These are phyloP conservation scores for Volvariella volvacea DNA, from an alignment of 1,284 basidiomycete genomes.

Conservation along the genomic window DNA sequence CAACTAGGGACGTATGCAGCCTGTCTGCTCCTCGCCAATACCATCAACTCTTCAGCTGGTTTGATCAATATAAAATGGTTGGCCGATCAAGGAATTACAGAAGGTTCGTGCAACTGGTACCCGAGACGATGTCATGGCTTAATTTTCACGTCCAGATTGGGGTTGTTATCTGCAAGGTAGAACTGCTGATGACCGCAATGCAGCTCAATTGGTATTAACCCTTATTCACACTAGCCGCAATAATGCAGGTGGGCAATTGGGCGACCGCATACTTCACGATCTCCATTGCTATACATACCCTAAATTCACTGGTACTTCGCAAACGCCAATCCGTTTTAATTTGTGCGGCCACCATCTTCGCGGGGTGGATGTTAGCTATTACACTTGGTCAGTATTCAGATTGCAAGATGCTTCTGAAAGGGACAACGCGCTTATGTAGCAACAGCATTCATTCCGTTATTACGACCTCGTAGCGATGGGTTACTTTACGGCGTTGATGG, in stretches of 20 bases:
- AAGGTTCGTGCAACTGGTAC: slow-evolving; percentile 32
- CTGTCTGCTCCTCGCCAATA: slow-evolving; percentile 54
- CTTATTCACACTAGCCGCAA: slow-evolving; percentile 27
- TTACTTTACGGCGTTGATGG: slow-evolving; percentile 44
- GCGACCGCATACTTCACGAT: slow-evolving; percentile 59
- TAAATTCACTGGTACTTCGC: slow-evolving; percentile 55
- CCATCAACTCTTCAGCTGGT: slow-evolving; percentile 45
- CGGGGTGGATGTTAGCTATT: slow-evolving; percentile 48
- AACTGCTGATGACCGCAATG: background rate
- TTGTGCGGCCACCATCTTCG: slow-evolving; percentile 31
- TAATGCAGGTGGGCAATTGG: slow-evolving; percentile 59
- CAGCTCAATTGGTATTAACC: background rate
- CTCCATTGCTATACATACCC: slow-evolving; percentile 60
- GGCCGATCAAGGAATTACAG: slow-evolving; percentile 32
- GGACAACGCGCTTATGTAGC: slow-evolving; percentile 1
- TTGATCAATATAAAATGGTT: slow-evolving; percentile 45
- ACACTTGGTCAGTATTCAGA: slow-evolving; percentile 33
- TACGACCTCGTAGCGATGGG: slow-evolving; percentile 16
- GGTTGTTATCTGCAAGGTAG: slow-evolving; percentile 55
- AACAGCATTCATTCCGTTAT: slow-evolving; percentile 37
- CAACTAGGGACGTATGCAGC: slow-evolving; percentile 60
- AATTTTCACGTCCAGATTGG: slow-evolving; percentile 15
- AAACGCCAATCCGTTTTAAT: slow-evolving; percentile 44
- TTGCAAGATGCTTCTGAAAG: background rate
- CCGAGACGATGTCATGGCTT: slow-evolving; percentile 17